A percentile compares a stretch with the other conserved stretches of the same genome.
These are phyloP conservation scores for Jamesozyma gamospora DNA, from an alignment of 805 yeast species.

Conservation along the genomic window DNA sequence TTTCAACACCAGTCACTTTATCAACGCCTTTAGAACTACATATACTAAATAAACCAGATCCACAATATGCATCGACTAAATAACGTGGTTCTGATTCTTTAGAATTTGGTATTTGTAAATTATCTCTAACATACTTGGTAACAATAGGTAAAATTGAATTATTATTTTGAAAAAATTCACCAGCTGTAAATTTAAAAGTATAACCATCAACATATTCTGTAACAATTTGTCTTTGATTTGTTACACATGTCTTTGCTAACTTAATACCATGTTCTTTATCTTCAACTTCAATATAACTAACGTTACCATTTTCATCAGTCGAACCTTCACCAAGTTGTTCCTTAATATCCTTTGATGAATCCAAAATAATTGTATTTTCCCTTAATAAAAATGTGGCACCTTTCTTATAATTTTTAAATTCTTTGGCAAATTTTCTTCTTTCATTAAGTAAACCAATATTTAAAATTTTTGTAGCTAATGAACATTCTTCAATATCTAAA, in stretches of 20 bases:
- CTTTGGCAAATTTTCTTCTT: conserved; percentile 43
- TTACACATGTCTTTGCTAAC: conserved; percentile 61
- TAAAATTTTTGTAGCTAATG: conserved; percentile 74
- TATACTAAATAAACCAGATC: conserved; percentile 86
- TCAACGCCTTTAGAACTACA: conserved; percentile 77
- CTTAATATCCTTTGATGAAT: conserved; percentile 18
- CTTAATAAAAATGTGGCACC: conserved; percentile 84
- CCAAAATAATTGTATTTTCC: conserved; percentile 50
- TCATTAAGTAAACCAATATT: conserved; percentile 67
- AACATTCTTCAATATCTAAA: conserved; percentile 88
- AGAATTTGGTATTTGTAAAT: conserved; percentile 41
- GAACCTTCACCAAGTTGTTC: conserved; percentile 39
- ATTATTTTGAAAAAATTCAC: conserved; percentile 94
- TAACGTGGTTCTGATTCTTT: conserved; percentile 44
- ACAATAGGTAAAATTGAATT: conserved; percentile 81
- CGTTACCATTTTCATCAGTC: conserved; percentile 30
- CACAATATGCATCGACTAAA: conserved; percentile 91
- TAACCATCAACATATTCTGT: conserved; percentile 66
- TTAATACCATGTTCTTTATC: conserved; percentile 25
- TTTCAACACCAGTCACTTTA: conserved; percentile 86
- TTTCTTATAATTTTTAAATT: conserved; percentile 42
- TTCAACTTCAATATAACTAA: conserved; percentile 29
- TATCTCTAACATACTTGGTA: conserved; percentile 68
- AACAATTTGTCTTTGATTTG: conserved; percentile 69
- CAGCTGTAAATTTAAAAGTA: conserved; percentile 82